Percentiles rank a stretch among this genome's conserved stretches.
phyloP scores from a whole-genome alignment of 495 filamentous ascomycete species.

The Aspergillus incahuasiensis region DNA sequence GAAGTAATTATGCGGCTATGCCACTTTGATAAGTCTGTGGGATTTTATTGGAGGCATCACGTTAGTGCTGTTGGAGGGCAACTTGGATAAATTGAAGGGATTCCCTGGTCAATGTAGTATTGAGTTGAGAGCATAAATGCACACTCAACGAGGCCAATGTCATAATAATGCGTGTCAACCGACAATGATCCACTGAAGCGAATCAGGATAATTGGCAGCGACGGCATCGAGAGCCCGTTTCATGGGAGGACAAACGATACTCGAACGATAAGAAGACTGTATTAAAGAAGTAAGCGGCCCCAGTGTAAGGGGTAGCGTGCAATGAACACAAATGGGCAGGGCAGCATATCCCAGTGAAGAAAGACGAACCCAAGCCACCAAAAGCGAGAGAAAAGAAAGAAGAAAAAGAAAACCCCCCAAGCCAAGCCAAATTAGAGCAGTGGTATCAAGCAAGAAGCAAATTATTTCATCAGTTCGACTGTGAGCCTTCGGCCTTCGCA shows the following conservation, averaged over 20 bases:
- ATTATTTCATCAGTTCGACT: slow-evolving; percentile 13
- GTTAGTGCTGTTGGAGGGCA: slow-evolving; percentile 3
- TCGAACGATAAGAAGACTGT: not conserved
- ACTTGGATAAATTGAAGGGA: not conserved
- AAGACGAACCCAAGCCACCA: not conserved
- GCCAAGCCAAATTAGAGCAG: not conserved
- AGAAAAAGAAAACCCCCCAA: too few relatives aligned
- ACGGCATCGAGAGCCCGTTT: not conserved
- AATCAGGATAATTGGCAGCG: not conserved
- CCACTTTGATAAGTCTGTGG: slow-evolving; percentile 14
- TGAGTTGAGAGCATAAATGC: too few relatives aligned
- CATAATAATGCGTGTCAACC: not conserved
- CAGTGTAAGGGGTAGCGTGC: not conserved
- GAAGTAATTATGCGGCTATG: slow-evolving; percentile 5
- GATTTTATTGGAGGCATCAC: slow-evolving; percentile 16
- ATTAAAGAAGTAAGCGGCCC: not conserved
- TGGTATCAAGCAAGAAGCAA: not conserved
- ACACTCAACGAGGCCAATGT: too few relatives aligned
- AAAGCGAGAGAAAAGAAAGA: not conserved
- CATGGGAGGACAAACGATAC: not conserved
- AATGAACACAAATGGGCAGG: not conserved
- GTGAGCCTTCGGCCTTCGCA: slow-evolving; percentile 21
- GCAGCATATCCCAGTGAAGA: not conserved
- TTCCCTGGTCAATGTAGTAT: not conserved
- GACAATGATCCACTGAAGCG: not conserved